A percentile compares a stretch with the other conserved stretches of the same genome.
These are phyloP conservation scores for Aspergillus sp. DNA, from an alignment of 2,329 filamentous ascomycete genomes.

Conservation along the genomic window DNA sequence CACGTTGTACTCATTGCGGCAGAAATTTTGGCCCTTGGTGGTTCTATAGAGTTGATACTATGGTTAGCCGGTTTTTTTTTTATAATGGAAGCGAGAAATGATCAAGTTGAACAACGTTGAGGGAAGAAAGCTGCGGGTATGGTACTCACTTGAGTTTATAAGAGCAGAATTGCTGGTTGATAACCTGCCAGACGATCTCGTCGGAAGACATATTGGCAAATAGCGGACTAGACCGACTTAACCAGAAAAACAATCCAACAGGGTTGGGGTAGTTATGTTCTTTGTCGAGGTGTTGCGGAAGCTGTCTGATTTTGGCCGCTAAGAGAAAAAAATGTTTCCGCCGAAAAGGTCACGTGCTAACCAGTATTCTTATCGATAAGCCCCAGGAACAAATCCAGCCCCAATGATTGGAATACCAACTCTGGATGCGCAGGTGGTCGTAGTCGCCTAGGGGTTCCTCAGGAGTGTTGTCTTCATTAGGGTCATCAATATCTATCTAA, in stretches of 20 bases:
- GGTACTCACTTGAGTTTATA: constrained; percentile 83
- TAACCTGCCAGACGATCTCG: constrained; percentile 97
- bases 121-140: constrained; percentile 5
- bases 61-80: neutral
- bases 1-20: constrained; percentile 91
- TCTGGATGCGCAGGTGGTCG: neutral
- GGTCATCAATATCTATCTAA: constrained; percentile 9
- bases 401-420: neutral
- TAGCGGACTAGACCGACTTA: constrained; percentile 14
- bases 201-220: constrained; percentile 74
- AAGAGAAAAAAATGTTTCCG: constrained; percentile 37
- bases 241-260: constrained; percentile 18
- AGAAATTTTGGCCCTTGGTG: constrained; percentile 88
- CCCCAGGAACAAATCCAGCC: neutral
- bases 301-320: constrained; percentile 26
- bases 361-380: constrained; percentile 36
- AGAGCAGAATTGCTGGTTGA: constrained; percentile 92
- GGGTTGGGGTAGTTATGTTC: constrained; percentile 28
- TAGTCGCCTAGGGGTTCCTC: neutral
- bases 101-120: neutral
- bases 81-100: neutral
- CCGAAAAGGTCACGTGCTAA: constrained; percentile 32
- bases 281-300: constrained; percentile 24
- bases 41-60: constrained; percentile 56
- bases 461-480: neutral